These are phyloP conservation scores for Penicillium hesseltinei DNA, from an alignment of 2,329 filamentous ascomycete genomes.

Conservation along the genomic window DNA sequence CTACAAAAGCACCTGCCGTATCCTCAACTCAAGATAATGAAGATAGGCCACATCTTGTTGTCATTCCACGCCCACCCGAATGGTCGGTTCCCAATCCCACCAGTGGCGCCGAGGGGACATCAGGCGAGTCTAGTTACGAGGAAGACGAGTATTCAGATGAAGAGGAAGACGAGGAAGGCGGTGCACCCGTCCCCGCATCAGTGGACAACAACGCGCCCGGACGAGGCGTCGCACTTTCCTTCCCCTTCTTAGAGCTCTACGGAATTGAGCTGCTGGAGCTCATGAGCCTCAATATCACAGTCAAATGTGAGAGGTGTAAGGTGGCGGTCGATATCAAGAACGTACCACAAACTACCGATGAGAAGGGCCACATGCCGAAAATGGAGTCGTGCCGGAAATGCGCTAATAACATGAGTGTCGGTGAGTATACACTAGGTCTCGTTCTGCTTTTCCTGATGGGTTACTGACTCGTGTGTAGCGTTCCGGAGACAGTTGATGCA, in stretches of 20 bases:
- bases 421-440: constrained; percentile 25
- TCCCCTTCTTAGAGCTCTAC: constrained; percentile 73
- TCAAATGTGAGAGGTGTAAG: constrained; percentile 79
- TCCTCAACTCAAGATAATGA: constrained; percentile 24
- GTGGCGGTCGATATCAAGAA: constrained; percentile 67
- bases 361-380: constrained; percentile 41
- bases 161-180: constrained; percentile 46
- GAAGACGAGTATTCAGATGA: constrained; percentile 47
- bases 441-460: background rate
- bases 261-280: constrained; percentile 75
- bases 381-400: constrained; percentile 57
- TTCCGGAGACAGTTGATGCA: constrained; percentile 72
- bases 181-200: constrained; percentile 34
- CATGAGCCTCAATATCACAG: constrained; percentile 62
- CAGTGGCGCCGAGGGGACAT: constrained; percentile 37
- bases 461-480: constrained; percentile 26
- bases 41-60: constrained; percentile 64
- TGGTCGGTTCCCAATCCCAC: constrained; percentile 54
- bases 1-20: constrained; percentile 13
- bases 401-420: constrained; percentile 49
- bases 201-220: constrained; percentile 50
- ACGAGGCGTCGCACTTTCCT: constrained; percentile 72
- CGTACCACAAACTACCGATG: constrained; percentile 55
- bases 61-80: constrained; percentile 74
- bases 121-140: constrained; percentile 46